Base-by-base conservation (phyloP, 2,329 filamentous ascomycete genomes). In the Thielaviopsis ethacetica region DNA sequence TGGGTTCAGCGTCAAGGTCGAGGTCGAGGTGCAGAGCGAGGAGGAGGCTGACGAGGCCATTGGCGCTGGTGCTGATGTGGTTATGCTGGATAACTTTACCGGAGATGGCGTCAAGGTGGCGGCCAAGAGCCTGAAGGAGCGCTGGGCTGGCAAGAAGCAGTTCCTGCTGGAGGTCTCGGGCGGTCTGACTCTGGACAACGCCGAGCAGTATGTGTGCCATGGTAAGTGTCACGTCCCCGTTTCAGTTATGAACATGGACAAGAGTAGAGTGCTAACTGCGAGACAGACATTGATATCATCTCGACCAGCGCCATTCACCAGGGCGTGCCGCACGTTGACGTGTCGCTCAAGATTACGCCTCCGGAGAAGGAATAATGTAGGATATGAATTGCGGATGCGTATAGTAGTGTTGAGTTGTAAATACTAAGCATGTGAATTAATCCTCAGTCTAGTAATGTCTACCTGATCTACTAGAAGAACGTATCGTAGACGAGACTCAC, bases 241-340 rank as follows among this genome's bases (percentile, higher is more conserved):
- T 13, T 22, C 24, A 1, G n/a, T 10, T 30, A 30, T 2, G 34
- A 22, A 21, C 59, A 34, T 34, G 30, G 7, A 9, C 30, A 34
- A 34, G 7, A 34, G 30, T 10, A 21, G 52, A 53, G 54, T 56
- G 53, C 62, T 68, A 57, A 67, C 65, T 64, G 9, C 22, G 54
- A 54, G 50, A 26, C 72, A 78, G 90, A 97, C 72, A 83, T 98
- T 65, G 93, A 98, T 71, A 91, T 98, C 64, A 84, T 97, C 65
- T 96, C 91, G 51, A 96, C 91, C 51, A 96, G 91, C 69, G 91
- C 88, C 57, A 96, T 98, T 67, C 93, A 98, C 68, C 93, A 98
- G 73, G 91, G 93, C 2, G 89, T 94, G 2, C 82, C 86, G 30
- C 90, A 96, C 69, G 83, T 98, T 53, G 93, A 98, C 71, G 97